Evolutionary conservation across 1,139 yeast species (phyloP).

Genomic region (Debaryomyces psychrophilus): DNA sequence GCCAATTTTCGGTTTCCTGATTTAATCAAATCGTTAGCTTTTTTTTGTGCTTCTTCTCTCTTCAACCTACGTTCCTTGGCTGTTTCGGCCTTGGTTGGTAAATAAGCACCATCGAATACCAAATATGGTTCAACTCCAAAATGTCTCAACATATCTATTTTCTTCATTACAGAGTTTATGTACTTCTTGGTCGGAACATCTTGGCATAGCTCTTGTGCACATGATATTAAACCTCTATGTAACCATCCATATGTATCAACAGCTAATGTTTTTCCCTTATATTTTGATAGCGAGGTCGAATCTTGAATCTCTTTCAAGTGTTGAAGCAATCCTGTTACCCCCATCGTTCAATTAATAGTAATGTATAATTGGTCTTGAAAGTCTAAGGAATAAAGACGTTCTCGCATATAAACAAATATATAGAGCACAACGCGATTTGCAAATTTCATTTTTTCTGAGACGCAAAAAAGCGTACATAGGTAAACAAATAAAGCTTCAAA

Average conservation of each 20-base stretch:
- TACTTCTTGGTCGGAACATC: conserved; percentile 72
- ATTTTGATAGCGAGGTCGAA: conserved; percentile 57
- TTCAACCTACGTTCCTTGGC: conserved; percentile 63
- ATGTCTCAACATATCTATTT: conserved; percentile 64
- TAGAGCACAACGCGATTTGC: not conserved
- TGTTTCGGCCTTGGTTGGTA: conserved; percentile 79
- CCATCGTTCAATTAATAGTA: conserved; percentile 49
- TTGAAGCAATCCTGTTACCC: conserved; percentile 78
- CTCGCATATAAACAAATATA: not conserved
- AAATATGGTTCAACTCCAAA: conserved; percentile 81
- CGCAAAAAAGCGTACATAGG: not conserved
- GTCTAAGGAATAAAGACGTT: not conserved
- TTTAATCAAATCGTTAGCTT: conserved; percentile 53
- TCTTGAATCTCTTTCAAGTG: conserved; percentile 73
- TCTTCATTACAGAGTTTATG: conserved; percentile 60
- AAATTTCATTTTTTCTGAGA: not conserved
- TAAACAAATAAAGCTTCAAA: not conserved
- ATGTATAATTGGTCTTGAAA: not conserved
- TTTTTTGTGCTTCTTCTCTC: conserved; percentile 58
- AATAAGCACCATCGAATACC: conserved; percentile 90
- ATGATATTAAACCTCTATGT: conserved; percentile 80
- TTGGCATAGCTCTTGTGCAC: conserved; percentile 81
- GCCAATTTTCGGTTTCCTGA: conserved; percentile 64
- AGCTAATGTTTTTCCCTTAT: conserved; percentile 78
- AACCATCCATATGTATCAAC: conserved; percentile 98